Conservation (phyloP, 2,329 filamentous ascomycete species). For the Seiridium cupressi region DNA sequence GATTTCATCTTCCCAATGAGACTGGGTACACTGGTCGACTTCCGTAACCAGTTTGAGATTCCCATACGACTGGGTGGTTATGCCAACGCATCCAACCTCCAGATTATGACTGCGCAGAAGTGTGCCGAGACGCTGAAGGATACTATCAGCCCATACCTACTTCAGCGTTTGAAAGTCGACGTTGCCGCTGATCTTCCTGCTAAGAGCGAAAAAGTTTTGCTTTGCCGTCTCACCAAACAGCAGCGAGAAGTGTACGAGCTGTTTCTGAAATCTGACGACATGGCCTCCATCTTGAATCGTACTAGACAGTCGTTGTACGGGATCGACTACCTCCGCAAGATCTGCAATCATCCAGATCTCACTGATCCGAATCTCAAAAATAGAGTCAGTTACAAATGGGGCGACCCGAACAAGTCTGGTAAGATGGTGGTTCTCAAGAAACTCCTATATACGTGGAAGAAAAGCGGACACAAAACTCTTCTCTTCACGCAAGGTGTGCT, state of each 20-base stretch:
- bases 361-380: slow-evolving; percentile 57
- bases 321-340: slow-evolving; percentile 89
- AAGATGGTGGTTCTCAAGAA: slow-evolving; percentile 96
- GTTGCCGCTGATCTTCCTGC: slow-evolving; percentile 91
- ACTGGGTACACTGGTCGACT: slow-evolving; percentile 85
- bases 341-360: slow-evolving; percentile 96
- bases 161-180: slow-evolving; percentile 90
- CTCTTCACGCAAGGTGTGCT: slow-evolving; percentile 91
- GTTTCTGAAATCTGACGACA: slow-evolving; percentile 80
- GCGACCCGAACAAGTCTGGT: slow-evolving; percentile 74
- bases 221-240: slow-evolving; percentile 82
- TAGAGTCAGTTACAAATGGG: slow-evolving; percentile 72
- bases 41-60: slow-evolving; percentile 87
- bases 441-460: slow-evolving; percentile 83
- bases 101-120: slow-evolving; percentile 91
- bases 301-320: slow-evolving; percentile 81
- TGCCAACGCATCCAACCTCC: slow-evolving; percentile 88
- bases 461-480: slow-evolving; percentile 86
- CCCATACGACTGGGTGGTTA: slow-evolving; percentile 93
- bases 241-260: slow-evolving; percentile 79
- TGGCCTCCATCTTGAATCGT: slow-evolving; percentile 75
- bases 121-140: slow-evolving; percentile 94
- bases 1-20: slow-evolving; percentile 98
- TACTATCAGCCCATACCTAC: slow-evolving; percentile 86
- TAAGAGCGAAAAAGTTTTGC: slow-evolving; percentile 94